Evolutionary conservation across 176 grass and related monocot species (phyloP).

Genomic region (Lolium multiflorum): DNA sequence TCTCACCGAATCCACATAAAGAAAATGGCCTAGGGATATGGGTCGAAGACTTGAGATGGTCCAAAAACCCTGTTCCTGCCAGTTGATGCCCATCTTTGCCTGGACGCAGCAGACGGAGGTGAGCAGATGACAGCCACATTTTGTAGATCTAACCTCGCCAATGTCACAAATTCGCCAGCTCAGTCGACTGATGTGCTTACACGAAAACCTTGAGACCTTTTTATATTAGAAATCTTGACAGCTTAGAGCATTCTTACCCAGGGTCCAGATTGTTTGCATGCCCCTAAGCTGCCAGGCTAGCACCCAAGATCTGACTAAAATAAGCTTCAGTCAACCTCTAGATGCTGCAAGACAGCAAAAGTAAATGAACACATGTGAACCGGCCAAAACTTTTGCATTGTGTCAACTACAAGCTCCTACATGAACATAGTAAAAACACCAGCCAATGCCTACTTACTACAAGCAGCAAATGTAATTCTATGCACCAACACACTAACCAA

Average conservation of each 20-base stretch:
- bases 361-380: not conserved
- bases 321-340: not conserved
- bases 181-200: not conserved
- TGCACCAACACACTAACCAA: not conserved
- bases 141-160: constrained; percentile 43
- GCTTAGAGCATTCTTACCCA: not conserved
- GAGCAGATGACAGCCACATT: constrained; percentile 29
- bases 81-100: constrained; percentile 34
- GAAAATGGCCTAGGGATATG: not conserved
- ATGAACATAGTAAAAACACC: constrained; percentile 5
- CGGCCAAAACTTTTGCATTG: not conserved
- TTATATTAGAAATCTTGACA: not conserved
- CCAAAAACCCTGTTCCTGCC: constrained; percentile 44
- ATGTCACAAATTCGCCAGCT: not conserved
- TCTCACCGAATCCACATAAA: not conserved
- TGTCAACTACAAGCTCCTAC: not conserved
- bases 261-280: constrained; percentile 11
- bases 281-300: not conserved
- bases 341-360: constrained; percentile 25
- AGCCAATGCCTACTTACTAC: not conserved
- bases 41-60: not conserved
- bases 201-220: not conserved
- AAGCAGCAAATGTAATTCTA: constrained; percentile 9
- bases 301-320: not conserved
- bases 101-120: not conserved